Evolutionary conservation across 2,329 filamentous ascomycete species (phyloP).

Genomic region (Ceratocystis harringtonii): DNA sequence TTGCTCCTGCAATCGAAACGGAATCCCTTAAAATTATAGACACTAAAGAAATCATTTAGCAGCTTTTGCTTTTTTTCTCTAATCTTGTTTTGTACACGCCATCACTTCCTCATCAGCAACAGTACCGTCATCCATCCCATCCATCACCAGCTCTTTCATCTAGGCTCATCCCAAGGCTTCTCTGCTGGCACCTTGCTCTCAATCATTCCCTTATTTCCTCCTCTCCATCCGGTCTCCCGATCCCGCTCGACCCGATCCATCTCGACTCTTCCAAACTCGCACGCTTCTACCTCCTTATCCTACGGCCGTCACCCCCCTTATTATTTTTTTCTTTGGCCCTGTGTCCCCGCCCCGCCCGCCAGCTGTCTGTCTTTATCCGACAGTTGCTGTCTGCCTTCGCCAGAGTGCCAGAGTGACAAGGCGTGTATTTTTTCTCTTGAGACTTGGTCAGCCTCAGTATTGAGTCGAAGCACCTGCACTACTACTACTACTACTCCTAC

Average conservation of each 20-base stretch:
- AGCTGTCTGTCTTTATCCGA: neutral
- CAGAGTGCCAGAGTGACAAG: conserved; percentile 9
- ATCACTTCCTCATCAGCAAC: too few species aligned
- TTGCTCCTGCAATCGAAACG: too few species aligned
- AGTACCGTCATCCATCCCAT: too few species aligned
- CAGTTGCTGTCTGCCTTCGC: conserved; percentile 13
- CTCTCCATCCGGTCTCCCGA: neutral
- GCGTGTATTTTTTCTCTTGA: too few species aligned
- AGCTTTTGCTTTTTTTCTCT: too few species aligned
- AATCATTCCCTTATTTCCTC: neutral
- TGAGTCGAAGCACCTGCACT: too few species aligned
- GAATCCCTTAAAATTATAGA: too few species aligned
- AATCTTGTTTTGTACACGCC: too few species aligned
- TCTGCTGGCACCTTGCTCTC: neutral
- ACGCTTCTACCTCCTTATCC: neutral
- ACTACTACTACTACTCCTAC: neutral
- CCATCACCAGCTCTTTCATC: neutral
- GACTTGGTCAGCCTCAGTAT: too few species aligned
- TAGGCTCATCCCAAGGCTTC: neutral
- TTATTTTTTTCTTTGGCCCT: neutral
- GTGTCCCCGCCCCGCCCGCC: too few species aligned
- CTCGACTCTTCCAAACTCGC: too few species aligned
- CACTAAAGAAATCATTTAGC: too few species aligned
- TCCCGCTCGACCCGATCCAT: neutral
- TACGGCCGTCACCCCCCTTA: neutral